Percentiles rank a stretch among this genome's conserved stretches.
Conservation (phyloP, 2,329 filamentous ascomycete genomes). For the Aspergillus uvarum region DNA sequence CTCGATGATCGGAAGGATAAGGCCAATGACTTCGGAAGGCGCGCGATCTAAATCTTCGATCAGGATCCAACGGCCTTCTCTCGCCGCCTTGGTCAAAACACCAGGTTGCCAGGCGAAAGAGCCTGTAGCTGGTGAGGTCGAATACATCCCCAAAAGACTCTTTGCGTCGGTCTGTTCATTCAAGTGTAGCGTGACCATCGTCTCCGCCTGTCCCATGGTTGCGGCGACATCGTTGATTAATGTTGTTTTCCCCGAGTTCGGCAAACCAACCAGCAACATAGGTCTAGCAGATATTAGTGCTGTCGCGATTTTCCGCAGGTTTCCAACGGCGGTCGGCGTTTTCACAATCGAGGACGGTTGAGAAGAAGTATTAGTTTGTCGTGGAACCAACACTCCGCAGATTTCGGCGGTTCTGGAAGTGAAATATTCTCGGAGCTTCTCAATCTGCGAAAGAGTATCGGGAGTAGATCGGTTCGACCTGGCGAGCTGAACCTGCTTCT, state of each 20-base stretch:
- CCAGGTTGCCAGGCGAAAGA: conserved; percentile 91
- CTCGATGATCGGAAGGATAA: conserved; percentile 88
- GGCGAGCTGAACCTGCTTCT: conserved; percentile 25
- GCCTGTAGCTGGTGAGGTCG: conserved; percentile 80
- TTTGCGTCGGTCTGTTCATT: conserved; percentile 99
- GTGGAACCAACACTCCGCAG: conserved; percentile 66
- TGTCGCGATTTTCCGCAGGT: conserved; percentile 67
- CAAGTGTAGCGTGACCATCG: conserved; percentile 89
- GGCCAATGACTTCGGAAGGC: conserved; percentile 91
- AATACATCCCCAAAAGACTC: conserved; percentile 90
- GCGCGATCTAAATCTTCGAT: conserved; percentile 96
- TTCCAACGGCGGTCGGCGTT: conserved; percentile 70
- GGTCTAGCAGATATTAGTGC: conserved; percentile 68
- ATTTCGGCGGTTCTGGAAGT: conserved; percentile 65
- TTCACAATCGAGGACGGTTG: conserved; percentile 59
- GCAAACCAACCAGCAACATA: conserved; percentile 75
- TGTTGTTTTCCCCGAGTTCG: conserved; percentile 89
- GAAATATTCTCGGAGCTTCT: conserved; percentile 40
- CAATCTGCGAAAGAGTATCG: conserved; percentile 27
- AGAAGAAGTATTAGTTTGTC: conserved; percentile 49
- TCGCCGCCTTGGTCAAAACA: conserved; percentile 88
- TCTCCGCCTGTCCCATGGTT: conserved; percentile 72
- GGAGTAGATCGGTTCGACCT: conserved; percentile 24
- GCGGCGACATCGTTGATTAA: conserved; percentile 78
- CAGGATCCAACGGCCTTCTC: conserved; percentile 91